Base-by-base conservation (phyloP, 2,329 filamentous ascomycete species). In the Pseudogymnoascus sp. region DNA sequence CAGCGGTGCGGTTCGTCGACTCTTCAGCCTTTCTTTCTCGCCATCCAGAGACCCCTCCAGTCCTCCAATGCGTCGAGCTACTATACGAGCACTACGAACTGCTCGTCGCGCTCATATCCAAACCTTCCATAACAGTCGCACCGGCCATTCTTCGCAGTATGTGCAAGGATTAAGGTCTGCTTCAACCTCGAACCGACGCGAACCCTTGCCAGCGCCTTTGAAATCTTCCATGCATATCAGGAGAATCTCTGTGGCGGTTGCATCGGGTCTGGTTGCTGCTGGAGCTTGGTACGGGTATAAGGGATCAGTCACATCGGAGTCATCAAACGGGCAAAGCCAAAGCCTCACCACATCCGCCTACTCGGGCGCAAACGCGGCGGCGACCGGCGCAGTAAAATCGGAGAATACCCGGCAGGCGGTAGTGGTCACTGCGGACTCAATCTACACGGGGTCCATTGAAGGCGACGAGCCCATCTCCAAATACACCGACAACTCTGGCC, bases 381-480 rank as follows among this genome's bases (percentile, higher is more conserved):
- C 58, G 9, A 65, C 31, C 58, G 63, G 18, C 5, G 37, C 15
- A 10, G 12, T 21, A 10, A 33, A 60, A 36, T 77, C 76, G 25
- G 71, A 76, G 31, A 77, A 79, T 8, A 84, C 82, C 40, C 83
- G 76, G 74, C 92, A 81, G 67, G 90, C 95, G 18, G 81, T 97
- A 25, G 86, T 97, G 42, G 90, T 99, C 60, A 91, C 93, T 64
- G 88, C 92, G 70, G 91, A 96, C 72, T 87, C 95, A 74, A 84
- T 99, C 59, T 93, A 92, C 72, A 94, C 93, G 9, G 89, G 90
- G 25, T 89, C 90, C 7, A 87, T 97, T 65, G 86, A 91, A 15
- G 90, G 89, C 63, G 89, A 96, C 70, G 89, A 87, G 5, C 92
- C 93, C 18, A 85, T 99, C 64, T 89, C 89, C 52, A 99, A 99